These are phyloP conservation scores for Xylariaceae sp. DNA, from an alignment of 2,329 filamentous ascomycete genomes.

Conservation along the genomic window DNA sequence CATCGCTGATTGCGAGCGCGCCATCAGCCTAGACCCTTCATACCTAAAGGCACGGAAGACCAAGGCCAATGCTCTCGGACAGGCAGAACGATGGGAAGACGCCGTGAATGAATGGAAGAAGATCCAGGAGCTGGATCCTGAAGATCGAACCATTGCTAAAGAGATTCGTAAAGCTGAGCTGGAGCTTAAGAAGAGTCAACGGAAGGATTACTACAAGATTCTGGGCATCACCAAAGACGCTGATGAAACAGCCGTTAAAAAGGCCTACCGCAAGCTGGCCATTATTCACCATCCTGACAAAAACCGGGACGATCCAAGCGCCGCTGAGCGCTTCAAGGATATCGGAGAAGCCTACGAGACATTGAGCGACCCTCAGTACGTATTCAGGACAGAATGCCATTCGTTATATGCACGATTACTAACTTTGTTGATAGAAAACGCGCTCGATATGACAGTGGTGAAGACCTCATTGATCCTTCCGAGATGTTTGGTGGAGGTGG, in stretches of 20 bases:
- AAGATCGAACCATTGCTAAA: conserved; percentile 72
- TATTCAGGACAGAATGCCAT: conserved; percentile 26
- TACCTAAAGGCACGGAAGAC: conserved; percentile 93
- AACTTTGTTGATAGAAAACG: conserved; percentile 60
- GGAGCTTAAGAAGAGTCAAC: conserved; percentile 93
- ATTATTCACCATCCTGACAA: conserved; percentile 96
- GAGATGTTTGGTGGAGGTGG: conserved; percentile 72
- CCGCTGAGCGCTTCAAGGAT: conserved; percentile 94
- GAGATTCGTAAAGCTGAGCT: conserved; percentile 88
- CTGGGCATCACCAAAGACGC: conserved; percentile 83
- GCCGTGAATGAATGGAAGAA: conserved; percentile 84
- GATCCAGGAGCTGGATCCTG: conserved; percentile 75
- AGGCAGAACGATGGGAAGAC: conserved; percentile 86
- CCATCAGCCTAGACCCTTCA: conserved; percentile 72
- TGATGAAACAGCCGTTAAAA: conserved; percentile 81
- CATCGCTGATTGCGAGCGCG: conserved; percentile 79
- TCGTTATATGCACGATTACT: conserved; percentile 28
- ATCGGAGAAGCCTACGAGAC: conserved; percentile 96
- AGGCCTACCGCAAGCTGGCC: conserved; percentile 91
- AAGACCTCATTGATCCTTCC: conserved; percentile 80
- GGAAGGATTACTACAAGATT: conserved; percentile 99
- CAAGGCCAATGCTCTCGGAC: conserved; percentile 82
- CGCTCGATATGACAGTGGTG: conserved; percentile 84
- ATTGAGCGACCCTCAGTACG: conserved; percentile 86
- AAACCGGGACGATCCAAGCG: conserved; percentile 79